Evolutionary conservation across 768 basidiomycete species (phyloP), one percentile per base, ranked within the genome.

Genomic region (Daedaleopsis nitida): DNA sequence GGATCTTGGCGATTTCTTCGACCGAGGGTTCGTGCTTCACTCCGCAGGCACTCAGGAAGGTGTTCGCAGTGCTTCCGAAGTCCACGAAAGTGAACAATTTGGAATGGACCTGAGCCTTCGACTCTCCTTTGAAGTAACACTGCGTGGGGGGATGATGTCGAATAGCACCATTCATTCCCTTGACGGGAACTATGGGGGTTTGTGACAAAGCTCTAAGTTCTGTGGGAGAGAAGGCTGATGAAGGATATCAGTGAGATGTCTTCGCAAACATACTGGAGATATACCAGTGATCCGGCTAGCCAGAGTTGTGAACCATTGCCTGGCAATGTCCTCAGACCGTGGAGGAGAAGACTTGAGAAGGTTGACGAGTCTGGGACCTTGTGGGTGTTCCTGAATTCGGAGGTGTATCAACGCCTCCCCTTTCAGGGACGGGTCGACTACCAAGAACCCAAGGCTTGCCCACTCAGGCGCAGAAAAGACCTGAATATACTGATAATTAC

Each of bases 61-160:
- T 79, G 66, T 95, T 96, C 24, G 90, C 96, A 5, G 80, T 76
- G 1, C 81, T 70, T 2, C 95, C 96, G 70, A 96, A 97, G 71
- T 96, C 88, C 52, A 98, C 86, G 67, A 95, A 97, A 37, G 84
- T 81, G 69, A 98, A 97, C 1, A 96, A 75, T 64, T 89, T 88
- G 3, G 89, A 88, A 69, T 92, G 89, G 43, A 94, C 85, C 38
- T 82, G 79, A 24, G 82, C 81, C 24, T 79, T 76, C 17, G 77
- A 73, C 53, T 79, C 76, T 32, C 79, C 77, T 3, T 81, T 83
- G 58, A 94, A 81, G 69, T 88, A 92, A 65, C 92, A 94, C 57
- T 88, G 87, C 3, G 70, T 77, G 10, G 91, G 90, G 24, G 81
- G 72, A 24, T 89, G 70, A 78, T 86, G 52, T 70, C 79, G 61